Evolutionary conservation across 1,284 basidiomycete genomes (phyloP), one percentile per base, ranked within the genome.

Genomic region (Trichosporon sp.): DNA sequence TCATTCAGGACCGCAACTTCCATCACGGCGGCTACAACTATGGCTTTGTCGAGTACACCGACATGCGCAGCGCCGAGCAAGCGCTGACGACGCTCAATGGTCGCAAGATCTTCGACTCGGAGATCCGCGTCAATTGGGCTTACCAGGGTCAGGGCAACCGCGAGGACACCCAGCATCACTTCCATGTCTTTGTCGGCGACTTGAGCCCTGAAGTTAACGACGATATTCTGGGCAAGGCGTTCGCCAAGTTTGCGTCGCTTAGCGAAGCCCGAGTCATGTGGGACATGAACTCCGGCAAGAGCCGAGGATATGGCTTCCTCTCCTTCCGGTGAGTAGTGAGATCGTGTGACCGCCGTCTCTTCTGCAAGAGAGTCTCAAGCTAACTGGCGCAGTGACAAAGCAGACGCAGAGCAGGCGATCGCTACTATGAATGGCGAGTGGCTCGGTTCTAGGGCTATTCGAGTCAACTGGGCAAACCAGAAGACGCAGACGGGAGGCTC

Each of bases 271-370:
- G 95, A 56, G 95, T 99, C 71, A 99, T 99, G 95, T 98, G 95
- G 93, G 95, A 99, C 80, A 95, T 96, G 91, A 95, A 95, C 83
- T 96, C 93, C 64, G 95, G 95, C 70, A 97, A 97, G 83, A 95
- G 91, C 76, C 76, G 84, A 36, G 84, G 84, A 2, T 85, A 84
- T 68, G 84, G 84, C 9, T 85, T 85, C 74, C 73, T 85, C 52
- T 83, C 83, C n/a, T 85, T 85, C 74, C 70, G 81, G 71, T 79
- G 69, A 65, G 77, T 74, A 1, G 7, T 37, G 25, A 8, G 16
- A 44, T 31, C 33, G 25, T 33, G 36, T 33, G 4, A 19, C 33
- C 9, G 31, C 32, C 16, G 21, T 8, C 32, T 57, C 25, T 21
- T 29, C 13, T 29, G 52, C 52, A 21, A n/a, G n/a, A n/a, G 16